Conservation (phyloP, 148 eudicot species). For the Selenicereus undatus region DNA sequence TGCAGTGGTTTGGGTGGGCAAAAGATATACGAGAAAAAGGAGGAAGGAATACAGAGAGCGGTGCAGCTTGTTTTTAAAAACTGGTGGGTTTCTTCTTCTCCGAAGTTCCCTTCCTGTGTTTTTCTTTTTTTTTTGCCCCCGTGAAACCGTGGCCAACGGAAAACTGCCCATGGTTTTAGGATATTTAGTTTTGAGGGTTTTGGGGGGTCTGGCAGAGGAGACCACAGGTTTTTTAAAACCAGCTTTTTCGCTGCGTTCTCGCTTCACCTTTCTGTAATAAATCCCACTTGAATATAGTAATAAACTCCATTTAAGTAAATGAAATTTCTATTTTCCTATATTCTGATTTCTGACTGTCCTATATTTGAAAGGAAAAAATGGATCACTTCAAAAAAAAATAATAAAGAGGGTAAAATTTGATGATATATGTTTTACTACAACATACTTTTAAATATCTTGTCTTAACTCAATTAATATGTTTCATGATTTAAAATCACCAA, state of each 20-base stretch:
- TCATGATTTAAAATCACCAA: too few species aligned
- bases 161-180: conserved; percentile 61
- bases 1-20: not conserved
- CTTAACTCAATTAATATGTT: too few species aligned
- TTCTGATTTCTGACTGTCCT: too few species aligned
- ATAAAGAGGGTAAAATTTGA: too few species aligned
- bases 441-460: too few species aligned
- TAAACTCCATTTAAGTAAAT: too few species aligned
- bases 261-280: too few species aligned
- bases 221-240: conserved; percentile 28
- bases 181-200: not conserved
- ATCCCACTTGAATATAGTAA: too few species aligned
- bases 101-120: not conserved
- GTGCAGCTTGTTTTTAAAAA: conserved; percentile 28
- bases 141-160: conserved; percentile 15
- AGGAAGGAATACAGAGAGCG: conserved; percentile 23
- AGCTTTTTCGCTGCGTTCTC: not conserved
- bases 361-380: too few species aligned
- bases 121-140: not conserved
- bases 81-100: conserved; percentile 18
- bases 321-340: too few species aligned
- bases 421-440: too few species aligned
- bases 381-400: too few species aligned
- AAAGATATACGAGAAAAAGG: not conserved
- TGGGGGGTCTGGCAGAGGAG: conserved; percentile 1